Conservation (phyloP, 441 rosid genomes). For the Omphalea diandra region DNA sequence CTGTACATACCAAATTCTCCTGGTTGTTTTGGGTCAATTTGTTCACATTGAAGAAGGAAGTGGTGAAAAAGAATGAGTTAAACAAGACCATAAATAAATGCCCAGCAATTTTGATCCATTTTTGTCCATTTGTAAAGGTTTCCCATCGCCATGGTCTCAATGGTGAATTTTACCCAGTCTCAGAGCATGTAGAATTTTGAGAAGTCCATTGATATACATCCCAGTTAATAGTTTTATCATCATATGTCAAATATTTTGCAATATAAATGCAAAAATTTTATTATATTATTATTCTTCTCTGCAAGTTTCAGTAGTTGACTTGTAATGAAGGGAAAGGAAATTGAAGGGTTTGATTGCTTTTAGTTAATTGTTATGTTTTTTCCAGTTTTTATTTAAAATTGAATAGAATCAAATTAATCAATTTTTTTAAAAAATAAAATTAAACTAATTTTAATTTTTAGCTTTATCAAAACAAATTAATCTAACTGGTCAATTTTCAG, state of each 20-base stretch:
- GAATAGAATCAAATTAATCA: too few species aligned
- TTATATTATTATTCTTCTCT: background rate
- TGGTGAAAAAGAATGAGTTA: slow-evolving; percentile 2
- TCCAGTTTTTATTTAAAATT: too few species aligned
- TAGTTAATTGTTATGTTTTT: too few species aligned
- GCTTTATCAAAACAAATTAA: too few species aligned
- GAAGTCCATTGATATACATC: too few species aligned
- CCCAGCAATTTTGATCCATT: slow-evolving; percentile 13
- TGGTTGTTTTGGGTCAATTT: background rate
- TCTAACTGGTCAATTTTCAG: too few species aligned
- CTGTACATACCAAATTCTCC: slow-evolving; percentile 6
- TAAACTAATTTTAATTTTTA: too few species aligned
- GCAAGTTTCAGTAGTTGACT: background rate
- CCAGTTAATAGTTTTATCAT: background rate
- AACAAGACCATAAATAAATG: slow-evolving; percentile 4
- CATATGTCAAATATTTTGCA: background rate
- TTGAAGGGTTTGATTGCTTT: too few species aligned
- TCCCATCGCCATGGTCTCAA: slow-evolving; percentile 14
- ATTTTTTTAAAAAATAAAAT: too few species aligned
- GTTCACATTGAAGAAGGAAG: background rate
- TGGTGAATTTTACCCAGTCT: background rate
- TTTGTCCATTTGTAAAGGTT: slow-evolving; percentile 19
- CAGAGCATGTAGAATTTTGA: slow-evolving; percentile 21
- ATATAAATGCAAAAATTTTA: too few species aligned
- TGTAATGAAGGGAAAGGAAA: too few species aligned